Conservation (phyloP, 768 basidiomycete genomes). For the Lenzites betulinus region DNA sequence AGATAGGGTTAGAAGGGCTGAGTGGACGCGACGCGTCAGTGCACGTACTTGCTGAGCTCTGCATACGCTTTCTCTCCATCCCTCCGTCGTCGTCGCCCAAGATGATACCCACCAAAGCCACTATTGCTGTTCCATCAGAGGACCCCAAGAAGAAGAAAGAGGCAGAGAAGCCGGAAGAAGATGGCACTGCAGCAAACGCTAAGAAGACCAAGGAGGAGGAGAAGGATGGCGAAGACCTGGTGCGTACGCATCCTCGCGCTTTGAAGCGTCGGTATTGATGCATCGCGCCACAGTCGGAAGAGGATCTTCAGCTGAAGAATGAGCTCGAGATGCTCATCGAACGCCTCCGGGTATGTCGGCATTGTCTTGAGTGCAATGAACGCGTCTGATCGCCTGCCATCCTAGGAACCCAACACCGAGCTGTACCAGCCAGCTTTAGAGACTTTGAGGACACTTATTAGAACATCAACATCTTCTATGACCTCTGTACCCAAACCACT, state of each 20-base stretch:
- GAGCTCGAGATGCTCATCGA: constrained; percentile 98
- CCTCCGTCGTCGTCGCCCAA: constrained; percentile 1
- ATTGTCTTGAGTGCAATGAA: not conserved
- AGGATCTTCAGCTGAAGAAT: constrained; percentile 89
- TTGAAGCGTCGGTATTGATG: not conserved
- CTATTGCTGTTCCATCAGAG: constrained; percentile 66
- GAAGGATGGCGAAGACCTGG: constrained; percentile 70
- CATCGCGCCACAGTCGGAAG: constrained; percentile 69
- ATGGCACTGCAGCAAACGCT: constrained; percentile 44
- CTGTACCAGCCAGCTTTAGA: constrained; percentile 91
- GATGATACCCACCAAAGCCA: constrained; percentile 54
- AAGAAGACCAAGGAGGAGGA: constrained; percentile 41
- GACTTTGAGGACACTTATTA: constrained; percentile 88
- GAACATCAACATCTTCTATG: constrained; percentile 98
- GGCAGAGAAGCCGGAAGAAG: constrained; percentile 51
- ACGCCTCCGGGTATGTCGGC: constrained; percentile 72
- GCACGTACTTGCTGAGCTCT: constrained; percentile 5
- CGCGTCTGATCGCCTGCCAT: constrained; percentile 18
- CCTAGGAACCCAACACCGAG: constrained; percentile 82
- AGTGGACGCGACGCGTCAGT: constrained; percentile 24
- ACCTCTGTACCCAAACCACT: constrained; percentile 98
- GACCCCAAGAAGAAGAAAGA: constrained; percentile 78
- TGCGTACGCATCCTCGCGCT: constrained; percentile 42
- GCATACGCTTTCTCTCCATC: constrained; percentile 8
- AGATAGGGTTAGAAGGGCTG: constrained; percentile 6